A percentile compares a stretch with the other conserved stretches of the same genome.
Conservation (phyloP, 768 basidiomycete species). For the Boletellus ananas region DNA sequence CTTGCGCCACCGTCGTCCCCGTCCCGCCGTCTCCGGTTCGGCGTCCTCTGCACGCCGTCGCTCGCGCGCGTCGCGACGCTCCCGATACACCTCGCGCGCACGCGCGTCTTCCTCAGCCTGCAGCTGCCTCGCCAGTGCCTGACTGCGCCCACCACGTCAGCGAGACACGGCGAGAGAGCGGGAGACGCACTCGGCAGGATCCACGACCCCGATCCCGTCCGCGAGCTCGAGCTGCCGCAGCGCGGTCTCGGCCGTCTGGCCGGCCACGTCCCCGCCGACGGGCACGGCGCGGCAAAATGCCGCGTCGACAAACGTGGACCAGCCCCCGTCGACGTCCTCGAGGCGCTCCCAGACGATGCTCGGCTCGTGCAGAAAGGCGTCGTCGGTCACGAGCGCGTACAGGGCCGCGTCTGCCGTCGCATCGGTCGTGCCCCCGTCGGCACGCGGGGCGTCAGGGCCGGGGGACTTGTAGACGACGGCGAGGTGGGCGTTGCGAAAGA, state of each 20-base stretch:
- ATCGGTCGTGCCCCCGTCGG: not conserved
- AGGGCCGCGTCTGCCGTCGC: slow-evolving; percentile 40
- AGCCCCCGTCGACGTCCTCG: slow-evolving; percentile 81
- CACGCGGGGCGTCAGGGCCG: not conserved
- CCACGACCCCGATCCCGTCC: slow-evolving; percentile 23
- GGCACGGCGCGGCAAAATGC: slow-evolving; percentile 61
- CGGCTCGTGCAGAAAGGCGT: slow-evolving; percentile 71
- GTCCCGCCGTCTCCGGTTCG: not conserved
- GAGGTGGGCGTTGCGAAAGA: slow-evolving; percentile 89
- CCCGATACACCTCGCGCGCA: slow-evolving; percentile 37
- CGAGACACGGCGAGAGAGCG: not conserved
- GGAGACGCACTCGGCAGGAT: slow-evolving; percentile 59
- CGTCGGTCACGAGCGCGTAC: slow-evolving; percentile 84
- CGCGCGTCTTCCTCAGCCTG: slow-evolving; percentile 76
- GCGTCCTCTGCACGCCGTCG: slow-evolving; percentile 18
- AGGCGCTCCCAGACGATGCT: slow-evolving; percentile 89
- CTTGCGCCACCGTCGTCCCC: slow-evolving; percentile 12
- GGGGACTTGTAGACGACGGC: slow-evolving; percentile 73
- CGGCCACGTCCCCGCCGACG: slow-evolving; percentile 78
- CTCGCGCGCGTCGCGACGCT: slow-evolving; percentile 30
- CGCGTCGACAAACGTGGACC: slow-evolving; percentile 74
- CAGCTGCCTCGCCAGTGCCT: slow-evolving; percentile 66
- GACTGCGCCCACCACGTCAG: slow-evolving; percentile 35
- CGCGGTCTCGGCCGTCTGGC: slow-evolving; percentile 62
- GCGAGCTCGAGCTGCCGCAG: slow-evolving; percentile 44